Evolutionary conservation across 805 yeast species (phyloP).

Genomic region (Candida caryicola): DNA sequence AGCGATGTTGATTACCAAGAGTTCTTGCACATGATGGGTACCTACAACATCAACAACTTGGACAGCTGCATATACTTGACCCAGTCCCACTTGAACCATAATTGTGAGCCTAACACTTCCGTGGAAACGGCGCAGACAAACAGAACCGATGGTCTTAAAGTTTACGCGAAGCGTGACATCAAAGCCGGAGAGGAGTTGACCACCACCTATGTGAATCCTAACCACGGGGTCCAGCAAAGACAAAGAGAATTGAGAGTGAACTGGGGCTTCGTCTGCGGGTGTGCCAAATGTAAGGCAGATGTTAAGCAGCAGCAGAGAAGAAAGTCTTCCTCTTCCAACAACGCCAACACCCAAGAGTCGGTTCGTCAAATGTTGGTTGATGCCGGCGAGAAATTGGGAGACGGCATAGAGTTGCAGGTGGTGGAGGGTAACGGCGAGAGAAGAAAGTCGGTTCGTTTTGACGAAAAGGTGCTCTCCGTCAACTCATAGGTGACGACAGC

Average conservation of each 20-base stretch:
- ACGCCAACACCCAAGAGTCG: constrained; percentile 27
- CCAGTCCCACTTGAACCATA: constrained; percentile 74
- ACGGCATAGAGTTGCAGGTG: constrained; percentile 37
- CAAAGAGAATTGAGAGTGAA: constrained; percentile 63
- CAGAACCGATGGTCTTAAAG: constrained; percentile 53
- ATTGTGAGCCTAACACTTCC: constrained; percentile 68
- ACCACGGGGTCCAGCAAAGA: constrained; percentile 58
- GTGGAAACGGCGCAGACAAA: constrained; percentile 43
- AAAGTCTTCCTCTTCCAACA: constrained; percentile 32
- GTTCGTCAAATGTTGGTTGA: constrained; percentile 47
- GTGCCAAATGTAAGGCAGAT: constrained; percentile 64
- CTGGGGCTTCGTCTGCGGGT: constrained; percentile 77
- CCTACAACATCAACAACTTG: constrained; percentile 70
- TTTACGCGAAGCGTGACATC: constrained; percentile 53
- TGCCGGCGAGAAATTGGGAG: constrained; percentile 40
- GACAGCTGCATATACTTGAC: constrained; percentile 58
- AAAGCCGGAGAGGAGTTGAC: constrained; percentile 64
- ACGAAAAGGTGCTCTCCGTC: constrained; percentile 57
- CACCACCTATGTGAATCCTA: constrained; percentile 68
- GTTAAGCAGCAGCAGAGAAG: constrained; percentile 42
- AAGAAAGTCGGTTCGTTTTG: constrained; percentile 65
- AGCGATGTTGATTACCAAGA: constrained; percentile 44
- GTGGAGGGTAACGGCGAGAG: constrained; percentile 37
- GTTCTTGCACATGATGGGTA: constrained; percentile 62
- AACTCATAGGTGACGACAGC: constrained; percentile 9